Evolutionary conservation across 805 yeast genomes (phyloP), one percentile per base, ranked within the genome.

Genomic region (Candida cerambycidarum): DNA sequence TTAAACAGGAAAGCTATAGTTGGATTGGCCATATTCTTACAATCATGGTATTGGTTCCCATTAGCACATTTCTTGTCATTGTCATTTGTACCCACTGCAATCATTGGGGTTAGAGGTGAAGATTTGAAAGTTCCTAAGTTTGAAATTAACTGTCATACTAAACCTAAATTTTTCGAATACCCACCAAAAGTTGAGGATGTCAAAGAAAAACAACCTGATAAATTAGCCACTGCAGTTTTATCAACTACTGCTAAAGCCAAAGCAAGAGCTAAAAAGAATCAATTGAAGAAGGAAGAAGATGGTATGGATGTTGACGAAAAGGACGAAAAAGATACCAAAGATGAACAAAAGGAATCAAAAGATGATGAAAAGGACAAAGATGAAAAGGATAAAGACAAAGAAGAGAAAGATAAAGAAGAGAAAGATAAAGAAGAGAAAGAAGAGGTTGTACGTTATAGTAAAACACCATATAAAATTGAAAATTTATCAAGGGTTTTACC

Each of bases 31-130:
- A 78, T 93, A 46, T 93, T 93, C 61, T 71, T 85, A 9, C 99
- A 93, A 69, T 87, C 86, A 60, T 93, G 99, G 99, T 88, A 89
- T 67, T 93, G 99, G 99, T 93, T 83, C 80, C 99, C 99, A 46
- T 76, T 90, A 45, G 80, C 97, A 1, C 98, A 93, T 66, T 93
- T 93, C 71, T 70, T 93, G 56, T 83, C 95, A 14, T 76, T 93
- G 52, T 88, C 97, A 27, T 90, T 90, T 67, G 79, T 93, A 7
- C 97, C 99, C 41, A 93, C 98, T 2, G 80, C 95, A 5, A 78
- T 92, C 15, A 81, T 88, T 52, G 97, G 96, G 51, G 86, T 93
- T 10, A 81, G 83, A 44, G 55, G 54, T 21, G 84, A 79, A 47
- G 96, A 90, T 63, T 76, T 92, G 62, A 83, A 83, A 62, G 83